Evolutionary conservation across 1,284 basidiomycete genomes (phyloP), one percentile per base, ranked within the genome.

Genomic region (Coniophora puteana): DNA sequence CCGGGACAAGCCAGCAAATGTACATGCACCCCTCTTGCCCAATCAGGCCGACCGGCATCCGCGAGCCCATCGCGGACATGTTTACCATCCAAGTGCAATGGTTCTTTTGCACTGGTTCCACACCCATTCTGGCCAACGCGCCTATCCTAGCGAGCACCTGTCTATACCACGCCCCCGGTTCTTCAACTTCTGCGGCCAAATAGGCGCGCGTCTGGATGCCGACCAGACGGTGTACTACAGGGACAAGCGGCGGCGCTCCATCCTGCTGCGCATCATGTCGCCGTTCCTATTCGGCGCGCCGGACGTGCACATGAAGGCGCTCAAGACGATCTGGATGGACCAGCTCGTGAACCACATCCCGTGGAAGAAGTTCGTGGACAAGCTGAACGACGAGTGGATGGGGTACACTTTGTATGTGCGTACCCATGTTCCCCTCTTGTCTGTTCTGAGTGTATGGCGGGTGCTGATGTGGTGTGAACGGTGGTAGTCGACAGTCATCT

Each of bases 331-430:
- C 24, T 71, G 59, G 53, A 58, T 65, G 0, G 74, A 76, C 46
- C 43, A 58, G 4, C 50, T 72, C 20, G 58, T 74, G 34, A 52
- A 65, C 21, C 47, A 59, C 18, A 47, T 58, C 1, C 55, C 58
- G 1, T 76, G 73, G 69, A 53, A 47, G 11, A 45, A 57, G 4
- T 71, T 69, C 30, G 64, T 77, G 10, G 48, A 53, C 6, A 69
- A 67, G 39, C 51, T 79, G 22, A 66, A 63, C 11, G 50, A 53
- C 2, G 74, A 82, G 46, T 75, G 79, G 71, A 59, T 62, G 35
- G 69, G 74, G 29, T 69, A 70, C 42, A 65, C 71, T 20, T 61
- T 79, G 10, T 69, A 68, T 44, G 78, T 79, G 43, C 24, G 74
- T 59, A 21, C 27, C 4, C 30, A 17, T 18, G 6, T 21, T n/a